Evolutionary conservation across 1,284 basidiomycete genomes (phyloP).

Genomic region (Trichosporon asahii): DNA sequence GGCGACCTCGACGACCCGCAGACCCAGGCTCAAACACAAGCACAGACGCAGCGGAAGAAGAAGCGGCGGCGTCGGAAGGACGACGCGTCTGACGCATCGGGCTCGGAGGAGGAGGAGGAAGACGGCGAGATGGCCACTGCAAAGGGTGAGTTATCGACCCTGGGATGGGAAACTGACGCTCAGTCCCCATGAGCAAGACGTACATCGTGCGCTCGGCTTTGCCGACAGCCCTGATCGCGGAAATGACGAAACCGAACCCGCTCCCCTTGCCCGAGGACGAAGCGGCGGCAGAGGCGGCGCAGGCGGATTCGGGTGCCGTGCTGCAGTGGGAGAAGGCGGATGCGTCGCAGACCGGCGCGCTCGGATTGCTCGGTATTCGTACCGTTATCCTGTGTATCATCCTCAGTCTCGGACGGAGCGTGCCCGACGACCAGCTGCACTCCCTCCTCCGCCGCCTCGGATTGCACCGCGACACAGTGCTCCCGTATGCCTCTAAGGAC

Average conservation of each 20-base stretch:
- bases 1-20: constrained; percentile 16
- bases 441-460: constrained; percentile 37
- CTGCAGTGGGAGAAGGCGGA: constrained; percentile 47
- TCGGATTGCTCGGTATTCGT: constrained; percentile 45
- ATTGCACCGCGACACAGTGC: constrained; percentile 40
- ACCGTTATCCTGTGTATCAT: constrained; percentile 48
- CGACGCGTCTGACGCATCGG: constrained; percentile 28
- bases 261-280: constrained; percentile 28
- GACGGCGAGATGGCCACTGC: constrained; percentile 22
- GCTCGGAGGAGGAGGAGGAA: constrained; percentile 28
- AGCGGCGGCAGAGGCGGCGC: constrained; percentile 11
- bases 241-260: constrained; percentile 32
- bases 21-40: constrained; percentile 17
- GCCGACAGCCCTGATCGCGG: constrained; percentile 28
- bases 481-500: constrained; percentile 39
- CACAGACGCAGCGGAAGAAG: constrained; percentile 25
- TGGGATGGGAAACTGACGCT: not conserved
- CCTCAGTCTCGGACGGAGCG: constrained; percentile 36
- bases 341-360: constrained; percentile 33
- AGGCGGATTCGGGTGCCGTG: constrained; percentile 45
- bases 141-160: constrained; percentile 19
- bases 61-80: constrained; percentile 30
- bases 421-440: constrained; percentile 40
- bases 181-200: constrained; percentile 18
- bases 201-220: constrained; percentile 47